A percentile compares a stretch with the other conserved stretches of the same genome.
Conservation (phyloP, 208 protist species). For the Tetramitus jugosus region DNA sequence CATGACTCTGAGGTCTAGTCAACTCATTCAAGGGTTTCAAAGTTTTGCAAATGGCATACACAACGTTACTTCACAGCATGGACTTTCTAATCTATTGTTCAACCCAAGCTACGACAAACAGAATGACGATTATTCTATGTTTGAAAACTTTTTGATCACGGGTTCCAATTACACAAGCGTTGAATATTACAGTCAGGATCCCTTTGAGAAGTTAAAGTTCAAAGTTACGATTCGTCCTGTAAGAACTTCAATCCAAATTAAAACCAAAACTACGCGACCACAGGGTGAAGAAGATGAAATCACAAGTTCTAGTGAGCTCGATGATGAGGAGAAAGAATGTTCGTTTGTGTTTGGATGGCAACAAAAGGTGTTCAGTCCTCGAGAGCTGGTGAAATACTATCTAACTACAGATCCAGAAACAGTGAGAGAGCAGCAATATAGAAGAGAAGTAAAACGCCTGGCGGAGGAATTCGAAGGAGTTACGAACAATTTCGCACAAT, state of each 20-base stretch:
- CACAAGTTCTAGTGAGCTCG: neutral
- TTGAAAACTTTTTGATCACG: neutral
- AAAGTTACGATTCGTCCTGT: neutral
- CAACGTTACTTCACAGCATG: neutral
- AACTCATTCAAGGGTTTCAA: neutral
- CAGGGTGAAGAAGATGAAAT: neutral
- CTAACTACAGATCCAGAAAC: no score
- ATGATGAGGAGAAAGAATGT: neutral
- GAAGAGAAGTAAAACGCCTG: neutral
- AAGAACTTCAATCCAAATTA: no score
- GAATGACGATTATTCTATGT: no score
- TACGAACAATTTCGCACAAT: neutral
- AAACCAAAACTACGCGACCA: neutral
- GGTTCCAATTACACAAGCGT: neutral
- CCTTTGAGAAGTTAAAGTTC: neutral
- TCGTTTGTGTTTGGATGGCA: neutral
- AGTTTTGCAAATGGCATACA: neutral
- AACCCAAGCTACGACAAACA: no score
- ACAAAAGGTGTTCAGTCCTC: constrained; percentile 17
- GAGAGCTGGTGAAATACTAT: neutral
- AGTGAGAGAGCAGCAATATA: neutral
- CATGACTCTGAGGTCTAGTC: no score
- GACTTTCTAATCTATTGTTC: neutral
- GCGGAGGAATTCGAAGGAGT: neutral
- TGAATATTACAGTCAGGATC: neutral